Percentiles rank a stretch among this genome's conserved stretches.
Evolutionary conservation across 1,139 yeast genomes (phyloP).

Genomic region (Pichia sp.): DNA sequence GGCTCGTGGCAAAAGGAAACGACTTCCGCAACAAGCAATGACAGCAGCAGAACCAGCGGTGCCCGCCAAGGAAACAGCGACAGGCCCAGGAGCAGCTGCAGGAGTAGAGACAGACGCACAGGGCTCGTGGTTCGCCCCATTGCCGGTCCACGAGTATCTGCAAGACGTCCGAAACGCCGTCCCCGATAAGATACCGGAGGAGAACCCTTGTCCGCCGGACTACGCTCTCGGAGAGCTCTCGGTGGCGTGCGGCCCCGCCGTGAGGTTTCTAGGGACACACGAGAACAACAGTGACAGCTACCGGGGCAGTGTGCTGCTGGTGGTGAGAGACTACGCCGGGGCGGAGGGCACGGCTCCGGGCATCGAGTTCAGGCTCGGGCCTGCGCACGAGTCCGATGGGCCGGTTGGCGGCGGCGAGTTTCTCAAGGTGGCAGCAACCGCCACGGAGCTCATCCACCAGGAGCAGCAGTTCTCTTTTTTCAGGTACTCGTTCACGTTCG

Average conservation of each 20-base stretch:
- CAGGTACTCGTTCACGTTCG: constrained; percentile 55
- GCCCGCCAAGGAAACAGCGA: too few species aligned
- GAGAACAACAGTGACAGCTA: constrained; percentile 46
- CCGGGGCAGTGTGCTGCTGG: constrained; percentile 62
- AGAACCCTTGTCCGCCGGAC: constrained; percentile 24
- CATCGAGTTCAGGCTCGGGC: constrained; percentile 10
- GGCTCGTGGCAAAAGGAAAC: background rate
- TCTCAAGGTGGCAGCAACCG: background rate
- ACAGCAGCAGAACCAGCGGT: background rate
- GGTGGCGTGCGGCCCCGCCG: constrained; percentile 71
- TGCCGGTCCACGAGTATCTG: constrained; percentile 26
- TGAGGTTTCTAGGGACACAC: constrained; percentile 61
- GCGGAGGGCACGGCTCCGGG: constrained; percentile 14
- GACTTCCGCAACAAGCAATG: background rate
- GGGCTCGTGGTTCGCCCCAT: constrained; percentile 25
- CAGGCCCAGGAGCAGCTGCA: too few species aligned
- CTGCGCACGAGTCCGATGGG: background rate
- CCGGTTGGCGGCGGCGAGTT: background rate
- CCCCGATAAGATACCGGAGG: constrained; percentile 21
- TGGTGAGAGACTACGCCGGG: constrained; percentile 37
- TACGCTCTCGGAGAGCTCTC: constrained; percentile 34
- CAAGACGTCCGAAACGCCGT: constrained; percentile 17
- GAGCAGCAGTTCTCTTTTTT: constrained; percentile 56
- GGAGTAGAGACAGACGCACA: background rate
- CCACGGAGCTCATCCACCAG: constrained; percentile 36